Conservation (phyloP, 2,329 filamentous ascomycete species). For the Fusarium liriodendri region DNA sequence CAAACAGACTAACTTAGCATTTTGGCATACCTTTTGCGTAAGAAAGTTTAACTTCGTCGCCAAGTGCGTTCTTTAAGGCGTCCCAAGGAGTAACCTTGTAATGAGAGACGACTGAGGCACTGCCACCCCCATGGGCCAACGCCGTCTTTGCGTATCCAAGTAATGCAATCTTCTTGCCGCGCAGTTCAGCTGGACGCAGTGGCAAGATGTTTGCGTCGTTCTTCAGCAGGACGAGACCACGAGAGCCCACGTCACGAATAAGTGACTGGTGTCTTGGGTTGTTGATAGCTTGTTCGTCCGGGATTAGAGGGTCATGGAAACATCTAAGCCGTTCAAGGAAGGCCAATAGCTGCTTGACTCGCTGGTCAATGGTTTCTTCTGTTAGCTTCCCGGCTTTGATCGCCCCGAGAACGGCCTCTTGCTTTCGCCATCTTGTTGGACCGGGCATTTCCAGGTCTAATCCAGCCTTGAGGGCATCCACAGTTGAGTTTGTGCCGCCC, state of each 20-base stretch:
- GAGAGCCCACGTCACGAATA: conserved; percentile 21
- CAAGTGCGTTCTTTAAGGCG: conserved; percentile 31
- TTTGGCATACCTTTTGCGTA: conserved; percentile 27
- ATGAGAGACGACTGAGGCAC: conserved; percentile 43
- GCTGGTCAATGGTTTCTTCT: background rate
- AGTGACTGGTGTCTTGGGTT: conserved; percentile 35
- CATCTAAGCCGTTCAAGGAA: conserved; percentile 1
- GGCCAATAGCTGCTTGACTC: background rate
- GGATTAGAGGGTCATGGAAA: background rate
- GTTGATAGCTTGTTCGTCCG: conserved; percentile 27
- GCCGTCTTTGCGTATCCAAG: conserved; percentile 43
- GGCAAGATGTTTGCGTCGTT: conserved; percentile 3
- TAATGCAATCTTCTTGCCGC: conserved; percentile 21
- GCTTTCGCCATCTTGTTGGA: no score
- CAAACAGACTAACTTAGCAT: background rate
- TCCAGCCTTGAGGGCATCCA: no score
- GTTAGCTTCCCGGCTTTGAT: background rate
- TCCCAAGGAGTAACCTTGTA: conserved; percentile 44
- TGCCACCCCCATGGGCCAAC: conserved; percentile 45
- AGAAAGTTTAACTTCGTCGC: conserved; percentile 20
- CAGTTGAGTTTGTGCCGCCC: no score
- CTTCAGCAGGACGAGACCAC: conserved; percentile 18
- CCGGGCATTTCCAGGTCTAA: no score
- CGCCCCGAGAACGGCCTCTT: no score
- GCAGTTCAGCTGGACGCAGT: conserved; percentile 9